These are phyloP conservation scores for Fusarium sp. DNA, from an alignment of 2,329 filamentous ascomycete genomes.

Conservation along the genomic window DNA sequence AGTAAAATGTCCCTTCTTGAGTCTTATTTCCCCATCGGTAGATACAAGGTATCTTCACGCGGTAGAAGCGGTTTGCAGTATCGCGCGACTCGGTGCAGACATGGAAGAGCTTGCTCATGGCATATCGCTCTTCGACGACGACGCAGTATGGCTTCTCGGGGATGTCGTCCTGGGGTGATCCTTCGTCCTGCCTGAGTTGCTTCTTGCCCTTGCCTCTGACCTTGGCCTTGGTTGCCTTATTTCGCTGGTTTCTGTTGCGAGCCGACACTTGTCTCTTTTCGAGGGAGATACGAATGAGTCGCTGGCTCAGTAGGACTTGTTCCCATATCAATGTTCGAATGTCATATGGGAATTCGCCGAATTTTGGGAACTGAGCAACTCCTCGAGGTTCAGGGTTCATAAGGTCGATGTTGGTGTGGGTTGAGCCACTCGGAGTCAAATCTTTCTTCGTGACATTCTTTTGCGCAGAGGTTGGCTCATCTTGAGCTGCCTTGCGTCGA, in stretches of 20 bases:
- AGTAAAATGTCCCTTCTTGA: neutral
- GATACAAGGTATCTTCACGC: neutral
- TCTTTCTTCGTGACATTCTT: accelerated
- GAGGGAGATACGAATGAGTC: neutral
- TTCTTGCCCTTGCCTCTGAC: neutral
- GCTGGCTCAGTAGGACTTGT: neutral
- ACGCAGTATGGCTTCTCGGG: neutral
- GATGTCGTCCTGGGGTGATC: too few relatives aligned
- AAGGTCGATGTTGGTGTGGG: accelerated
- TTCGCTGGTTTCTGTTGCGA: neutral
- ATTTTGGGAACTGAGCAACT: neutral
- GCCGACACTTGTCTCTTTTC: neutral
- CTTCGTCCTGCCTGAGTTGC: accelerated
- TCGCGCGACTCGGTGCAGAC: neutral
- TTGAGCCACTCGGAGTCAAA: accelerated
- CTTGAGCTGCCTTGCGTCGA: neutral
- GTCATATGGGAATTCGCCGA: neutral
- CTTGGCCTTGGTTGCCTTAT: neutral
- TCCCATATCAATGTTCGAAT: neutral
- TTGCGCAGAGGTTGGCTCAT: neutral
- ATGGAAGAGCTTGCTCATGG: neutral
- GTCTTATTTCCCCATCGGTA: neutral
- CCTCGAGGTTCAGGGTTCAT: neutral
- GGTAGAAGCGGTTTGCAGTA: neutral
- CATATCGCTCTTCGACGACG: neutral